Percentiles rank a stretch among this genome's conserved stretches.
Evolutionary conservation across 345 rosid species (phyloP).

Genomic region (Hypericum perforatum): DNA sequence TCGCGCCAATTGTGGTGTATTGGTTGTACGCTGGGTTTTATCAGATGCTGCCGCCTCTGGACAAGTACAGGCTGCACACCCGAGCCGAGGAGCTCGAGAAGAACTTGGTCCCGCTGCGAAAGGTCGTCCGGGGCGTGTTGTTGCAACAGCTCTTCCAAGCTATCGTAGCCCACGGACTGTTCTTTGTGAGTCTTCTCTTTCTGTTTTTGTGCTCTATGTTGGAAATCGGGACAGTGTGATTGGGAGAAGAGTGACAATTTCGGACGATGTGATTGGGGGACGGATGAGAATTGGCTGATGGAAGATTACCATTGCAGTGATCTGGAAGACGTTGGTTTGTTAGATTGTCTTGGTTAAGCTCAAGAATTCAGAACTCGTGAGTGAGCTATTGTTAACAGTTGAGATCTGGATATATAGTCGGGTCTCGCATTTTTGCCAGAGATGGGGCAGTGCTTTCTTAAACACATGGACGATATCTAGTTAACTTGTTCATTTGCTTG

Average conservation of each 20-base stretch:
- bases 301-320: no score
- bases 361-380: no score
- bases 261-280: no score
- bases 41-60: slow-evolving; percentile 49
- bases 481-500: no score
- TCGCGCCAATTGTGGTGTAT: slow-evolving; percentile 60
- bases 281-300: no score
- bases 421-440: no score
- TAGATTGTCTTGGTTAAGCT: no score
- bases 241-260: not conserved
- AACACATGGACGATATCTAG: no score
- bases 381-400: no score
- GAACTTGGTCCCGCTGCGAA: slow-evolving; percentile 39
- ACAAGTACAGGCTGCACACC: slow-evolving; percentile 48
- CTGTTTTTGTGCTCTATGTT: not conserved
- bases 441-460: no score
- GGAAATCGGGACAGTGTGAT: not conserved
- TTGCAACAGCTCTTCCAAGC: slow-evolving; percentile 69
- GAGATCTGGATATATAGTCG: no score
- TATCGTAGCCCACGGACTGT: slow-evolving; percentile 48
- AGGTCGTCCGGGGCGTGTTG: slow-evolving; percentile 52
- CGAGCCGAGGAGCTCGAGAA: slow-evolving; percentile 54
- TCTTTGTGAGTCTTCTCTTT: slow-evolving; percentile 34
- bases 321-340: no score
- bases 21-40: slow-evolving; percentile 66